Conservation (phyloP, 2,329 filamentous ascomycete species). For the Neofusicoccum laricinum region DNA sequence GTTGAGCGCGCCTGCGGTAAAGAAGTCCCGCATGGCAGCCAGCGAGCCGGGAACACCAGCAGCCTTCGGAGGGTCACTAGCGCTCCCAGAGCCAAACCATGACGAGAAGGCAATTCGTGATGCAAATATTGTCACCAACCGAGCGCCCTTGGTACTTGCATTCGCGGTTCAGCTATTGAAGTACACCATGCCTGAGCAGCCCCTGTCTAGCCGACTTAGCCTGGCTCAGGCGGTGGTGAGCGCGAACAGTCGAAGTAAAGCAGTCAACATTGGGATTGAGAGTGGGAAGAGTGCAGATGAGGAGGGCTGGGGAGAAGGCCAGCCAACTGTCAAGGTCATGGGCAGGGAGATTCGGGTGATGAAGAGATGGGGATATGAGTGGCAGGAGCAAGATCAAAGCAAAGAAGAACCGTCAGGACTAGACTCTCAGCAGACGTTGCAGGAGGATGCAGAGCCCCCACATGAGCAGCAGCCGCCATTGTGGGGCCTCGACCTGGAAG, state of each 20-base stretch:
- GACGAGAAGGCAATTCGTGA: conserved; percentile 60
- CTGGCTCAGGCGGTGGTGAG: conserved; percentile 82
- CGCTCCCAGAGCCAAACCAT: conserved; percentile 53
- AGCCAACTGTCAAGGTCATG: conserved; percentile 70
- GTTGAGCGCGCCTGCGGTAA: conserved; percentile 34
- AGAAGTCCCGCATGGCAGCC: conserved; percentile 29
- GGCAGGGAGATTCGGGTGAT: conserved; percentile 72
- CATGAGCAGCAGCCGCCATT: conserved; percentile 46
- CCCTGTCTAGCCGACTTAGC: conserved; percentile 77
- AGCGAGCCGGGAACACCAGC: conserved; percentile 43
- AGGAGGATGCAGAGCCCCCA: conserved; percentile 16
- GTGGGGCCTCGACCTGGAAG: conserved; percentile 59
- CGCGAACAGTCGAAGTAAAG: conserved; percentile 74
- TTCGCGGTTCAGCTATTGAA: conserved; percentile 73
- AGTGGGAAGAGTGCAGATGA: conserved; percentile 63
- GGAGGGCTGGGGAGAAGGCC: conserved; percentile 70
- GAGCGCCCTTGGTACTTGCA: conserved; percentile 77
- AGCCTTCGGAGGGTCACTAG: conserved; percentile 62
- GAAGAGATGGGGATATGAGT: conserved; percentile 73
- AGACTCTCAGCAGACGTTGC: conserved; percentile 25
- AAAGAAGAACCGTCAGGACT: conserved; percentile 7
- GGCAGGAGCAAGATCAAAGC: conserved; percentile 31
- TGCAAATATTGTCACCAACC: conserved; percentile 67
- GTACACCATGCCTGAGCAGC: conserved; percentile 82
- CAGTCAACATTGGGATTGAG: conserved; percentile 70